Conservation (phyloP, 345 rosid species). For the Populus pruinosa region DNA sequence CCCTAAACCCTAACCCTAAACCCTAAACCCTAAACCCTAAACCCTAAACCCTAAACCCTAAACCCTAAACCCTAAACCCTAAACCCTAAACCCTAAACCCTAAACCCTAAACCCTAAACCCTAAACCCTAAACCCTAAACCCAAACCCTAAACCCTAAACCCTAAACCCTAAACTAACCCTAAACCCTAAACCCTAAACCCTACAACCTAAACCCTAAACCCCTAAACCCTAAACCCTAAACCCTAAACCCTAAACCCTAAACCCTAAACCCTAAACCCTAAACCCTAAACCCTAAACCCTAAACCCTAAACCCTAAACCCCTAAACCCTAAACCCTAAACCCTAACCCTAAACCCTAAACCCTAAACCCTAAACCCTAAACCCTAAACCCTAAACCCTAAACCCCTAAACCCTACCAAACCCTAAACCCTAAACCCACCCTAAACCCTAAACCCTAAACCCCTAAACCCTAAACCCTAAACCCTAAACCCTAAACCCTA, state of each 20-base stretch:
- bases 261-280: slow-evolving; percentile 22
- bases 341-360: too few species aligned
- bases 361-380: slow-evolving; percentile 30
- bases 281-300: slow-evolving; percentile 20
- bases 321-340: slow-evolving; percentile 18
- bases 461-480: slow-evolving; percentile 4
- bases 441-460: slow-evolving; percentile 21
- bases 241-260: slow-evolving; percentile 23
- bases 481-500: slow-evolving; percentile 4
- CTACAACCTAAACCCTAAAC: too few species aligned
- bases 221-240: slow-evolving; percentile 24
- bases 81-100: slow-evolving; percentile 15
- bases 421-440: too few species aligned
- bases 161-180: slow-evolving; percentile 16
- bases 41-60: slow-evolving; percentile 21
- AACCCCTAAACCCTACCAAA: too few species aligned
- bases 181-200: slow-evolving; percentile 20
- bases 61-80: slow-evolving; percentile 22
- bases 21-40: slow-evolving; percentile 3
- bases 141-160: slow-evolving; percentile 17
- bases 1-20: too few species aligned
- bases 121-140: slow-evolving; percentile 13
- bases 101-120: slow-evolving; percentile 13
- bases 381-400: slow-evolving; percentile 31
- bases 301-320: slow-evolving; percentile 21